phyloP scores from a whole-genome alignment of 2,329 filamentous ascomycete genomes.

The Orbilia quercus region DNA sequence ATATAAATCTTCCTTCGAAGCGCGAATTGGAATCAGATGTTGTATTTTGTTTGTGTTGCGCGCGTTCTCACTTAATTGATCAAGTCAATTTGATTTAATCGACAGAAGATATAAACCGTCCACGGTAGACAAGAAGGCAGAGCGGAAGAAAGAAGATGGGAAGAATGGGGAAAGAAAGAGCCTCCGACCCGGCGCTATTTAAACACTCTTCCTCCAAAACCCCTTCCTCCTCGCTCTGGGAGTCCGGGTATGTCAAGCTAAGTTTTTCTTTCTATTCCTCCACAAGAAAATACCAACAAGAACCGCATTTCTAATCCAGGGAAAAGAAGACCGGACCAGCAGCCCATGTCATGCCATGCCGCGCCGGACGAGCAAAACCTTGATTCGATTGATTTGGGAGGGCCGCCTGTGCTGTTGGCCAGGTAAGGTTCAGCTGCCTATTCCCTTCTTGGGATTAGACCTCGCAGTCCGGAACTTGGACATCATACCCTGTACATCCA shows the following conservation, averaged over 20 bases:
- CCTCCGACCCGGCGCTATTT: constrained; percentile 19
- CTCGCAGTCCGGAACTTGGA: constrained; percentile 41
- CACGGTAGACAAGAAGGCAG: not conserved
- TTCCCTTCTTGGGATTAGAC: constrained; percentile 21
- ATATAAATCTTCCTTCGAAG: no score
- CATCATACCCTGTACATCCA: not conserved
- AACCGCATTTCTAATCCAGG: constrained; percentile 13
- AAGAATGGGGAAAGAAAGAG: constrained; percentile 4
- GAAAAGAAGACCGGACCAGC: not conserved
- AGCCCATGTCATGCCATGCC: not conserved
- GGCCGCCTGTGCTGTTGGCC: not conserved
- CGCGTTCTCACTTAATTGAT: not conserved
- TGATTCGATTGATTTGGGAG: constrained; percentile 1
- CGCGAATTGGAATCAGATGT: constrained; percentile 2
- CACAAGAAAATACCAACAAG: not conserved
- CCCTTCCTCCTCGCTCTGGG: constrained; percentile 2
- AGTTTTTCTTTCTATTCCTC: constrained; percentile 12
- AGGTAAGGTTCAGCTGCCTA: not conserved
- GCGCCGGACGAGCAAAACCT: not conserved
- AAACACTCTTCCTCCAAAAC: no score
- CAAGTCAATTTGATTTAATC: no score
- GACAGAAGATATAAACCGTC: not conserved
- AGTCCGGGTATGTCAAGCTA: not conserved
- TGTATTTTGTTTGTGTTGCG: not conserved
- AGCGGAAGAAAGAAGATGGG: constrained; percentile 18